phyloP scores from a whole-genome alignment of 108 stramenopile species.

The Cyclotella cryptica region DNA sequence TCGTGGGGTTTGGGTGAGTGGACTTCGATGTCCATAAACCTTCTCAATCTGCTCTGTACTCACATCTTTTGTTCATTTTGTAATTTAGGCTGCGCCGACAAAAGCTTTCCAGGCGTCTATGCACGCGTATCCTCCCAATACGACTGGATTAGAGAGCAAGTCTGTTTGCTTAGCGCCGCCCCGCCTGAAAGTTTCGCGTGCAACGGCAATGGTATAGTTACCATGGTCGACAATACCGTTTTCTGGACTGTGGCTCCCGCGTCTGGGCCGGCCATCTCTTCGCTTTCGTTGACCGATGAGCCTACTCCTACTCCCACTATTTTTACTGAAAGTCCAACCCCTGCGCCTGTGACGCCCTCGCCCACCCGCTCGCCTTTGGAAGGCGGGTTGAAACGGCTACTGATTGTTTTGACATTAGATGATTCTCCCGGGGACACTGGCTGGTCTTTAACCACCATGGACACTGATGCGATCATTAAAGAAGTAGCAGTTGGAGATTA shows the following conservation, averaged over 20 bases:
- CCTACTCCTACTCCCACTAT: conserved; percentile 5
- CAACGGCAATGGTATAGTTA: conserved; percentile 1
- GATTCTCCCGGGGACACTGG: conserved; percentile 36
- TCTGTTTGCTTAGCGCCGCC: conserved; percentile 52
- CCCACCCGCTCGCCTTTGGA: conserved; percentile 40
- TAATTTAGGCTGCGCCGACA: conserved; percentile 30
- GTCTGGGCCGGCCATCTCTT: not conserved
- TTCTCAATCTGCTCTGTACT: not conserved
- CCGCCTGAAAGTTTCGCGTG: conserved; percentile 63
- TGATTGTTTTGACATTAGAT: conserved; percentile 33
- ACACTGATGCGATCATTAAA: conserved; percentile 39
- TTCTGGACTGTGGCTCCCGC: conserved; percentile 13
- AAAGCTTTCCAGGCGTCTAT: conserved; percentile 35
- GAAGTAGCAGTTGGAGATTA: conserved; percentile 26
- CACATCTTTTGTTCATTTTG: not conserved
- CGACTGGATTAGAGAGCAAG: conserved; percentile 59
- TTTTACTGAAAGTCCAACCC: not conserved
- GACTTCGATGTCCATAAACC: not conserved
- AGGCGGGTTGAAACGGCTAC: conserved; percentile 47
- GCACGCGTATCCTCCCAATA: conserved; percentile 31
- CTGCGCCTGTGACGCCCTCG: conserved; percentile 6
- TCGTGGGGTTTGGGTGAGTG: conserved; percentile 38
- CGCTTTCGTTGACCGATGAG: not conserved
- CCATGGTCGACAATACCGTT: conserved; percentile 6
- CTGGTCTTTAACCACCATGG: conserved; percentile 34